Evolutionary conservation across 2,329 filamentous ascomycete genomes (phyloP).

Genomic region (Paraphaeosphaeria sporulosa): DNA sequence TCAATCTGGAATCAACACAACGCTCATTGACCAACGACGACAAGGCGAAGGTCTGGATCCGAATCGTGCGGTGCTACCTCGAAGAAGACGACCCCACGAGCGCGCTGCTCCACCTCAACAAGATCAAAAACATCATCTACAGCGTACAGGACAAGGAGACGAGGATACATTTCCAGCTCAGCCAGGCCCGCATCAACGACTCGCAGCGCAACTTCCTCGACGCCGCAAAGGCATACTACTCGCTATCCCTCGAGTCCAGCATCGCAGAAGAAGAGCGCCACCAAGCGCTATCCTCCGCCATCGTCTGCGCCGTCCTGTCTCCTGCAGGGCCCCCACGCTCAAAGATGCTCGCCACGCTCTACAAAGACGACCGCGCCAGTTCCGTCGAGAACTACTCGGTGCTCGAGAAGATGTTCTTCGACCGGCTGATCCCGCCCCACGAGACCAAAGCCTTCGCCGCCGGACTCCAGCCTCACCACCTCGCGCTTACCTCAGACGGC

Average conservation of each 20-base stretch:
- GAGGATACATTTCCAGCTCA: constrained; percentile 85
- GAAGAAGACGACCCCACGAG: constrained; percentile 90
- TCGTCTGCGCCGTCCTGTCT: constrained; percentile 90
- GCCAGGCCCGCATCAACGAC: constrained; percentile 91
- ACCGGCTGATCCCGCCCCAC: constrained; percentile 78
- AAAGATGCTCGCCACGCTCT: constrained; percentile 80
- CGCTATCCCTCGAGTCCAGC: constrained; percentile 77
- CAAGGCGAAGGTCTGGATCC: constrained; percentile 86
- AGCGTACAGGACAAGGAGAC: constrained; percentile 76
- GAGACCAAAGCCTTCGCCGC: constrained; percentile 88
- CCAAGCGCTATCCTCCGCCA: constrained; percentile 83
- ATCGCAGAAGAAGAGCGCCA: constrained; percentile 89
- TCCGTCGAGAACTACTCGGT: constrained; percentile 83
- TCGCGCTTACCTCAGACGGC: constrained; percentile 88
- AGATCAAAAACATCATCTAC: constrained; percentile 91
- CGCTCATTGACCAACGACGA: constrained; percentile 82
- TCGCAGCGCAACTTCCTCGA: constrained; percentile 88
- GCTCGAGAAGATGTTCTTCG: constrained; percentile 96
- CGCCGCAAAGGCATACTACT: constrained; percentile 86
- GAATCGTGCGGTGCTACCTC: constrained; percentile 91
- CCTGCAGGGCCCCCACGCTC: constrained; percentile 88
- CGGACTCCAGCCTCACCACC: constrained; percentile 83
- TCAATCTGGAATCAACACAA: constrained; percentile 89
- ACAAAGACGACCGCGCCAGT: constrained; percentile 87
- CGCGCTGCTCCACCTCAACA: constrained; percentile 89